Base-by-base conservation (phyloP, 148 eudicot species). In the Bassia scoparia region DNA sequence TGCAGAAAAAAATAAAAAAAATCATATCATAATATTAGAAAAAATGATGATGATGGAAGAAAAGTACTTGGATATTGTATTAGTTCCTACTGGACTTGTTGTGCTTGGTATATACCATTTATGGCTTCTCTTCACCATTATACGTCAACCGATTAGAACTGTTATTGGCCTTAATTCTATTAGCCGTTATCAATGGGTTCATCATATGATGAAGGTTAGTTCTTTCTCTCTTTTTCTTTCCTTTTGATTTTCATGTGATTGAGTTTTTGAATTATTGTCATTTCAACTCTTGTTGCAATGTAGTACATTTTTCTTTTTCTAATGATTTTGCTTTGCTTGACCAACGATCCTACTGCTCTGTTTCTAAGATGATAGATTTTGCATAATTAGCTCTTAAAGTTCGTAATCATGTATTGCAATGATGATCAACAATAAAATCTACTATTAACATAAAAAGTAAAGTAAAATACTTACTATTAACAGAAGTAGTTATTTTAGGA, bases 191-290 rank as follows among this genome's bases (percentile, higher is more conserved):
- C 76, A 66, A 9, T 80, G 82, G 79, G 79, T 80, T 58, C 54
- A 58, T n/a, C 68, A 75, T 67, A 80, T 80, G 69, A 75, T 80
- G 82, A 76, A 46, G 30, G 82, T 80, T 55, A 75, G 82, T 70
- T 29, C 17, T 23, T 59, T 70, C 21, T 48, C 59, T n/a, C 17
- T 4, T 62, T 38, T 14, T 34, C n/a, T 26, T 3, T 9, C n/a
- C n/a, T 7, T 2, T 4, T 54, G 37, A 17, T 73, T 30, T 30
- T 34, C 41, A 23, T 18, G 20, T 59, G 18, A 59, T 3, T 37
- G 41, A 37, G 41, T 37, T 37, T 37, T 37, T 3, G 41, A n/a
- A n/a, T n/a, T n/a, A 37, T 37, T 3, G 7, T 37, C 41, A 37
- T 37, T 37, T 37, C 7, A 2, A 12, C 3, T 41, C 44, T 41